Percentiles rank a stretch among this genome's conserved stretches.
These are phyloP conservation scores for Microdochium nivale DNA, from an alignment of 2,329 filamentous ascomycete genomes.

Conservation along the genomic window DNA sequence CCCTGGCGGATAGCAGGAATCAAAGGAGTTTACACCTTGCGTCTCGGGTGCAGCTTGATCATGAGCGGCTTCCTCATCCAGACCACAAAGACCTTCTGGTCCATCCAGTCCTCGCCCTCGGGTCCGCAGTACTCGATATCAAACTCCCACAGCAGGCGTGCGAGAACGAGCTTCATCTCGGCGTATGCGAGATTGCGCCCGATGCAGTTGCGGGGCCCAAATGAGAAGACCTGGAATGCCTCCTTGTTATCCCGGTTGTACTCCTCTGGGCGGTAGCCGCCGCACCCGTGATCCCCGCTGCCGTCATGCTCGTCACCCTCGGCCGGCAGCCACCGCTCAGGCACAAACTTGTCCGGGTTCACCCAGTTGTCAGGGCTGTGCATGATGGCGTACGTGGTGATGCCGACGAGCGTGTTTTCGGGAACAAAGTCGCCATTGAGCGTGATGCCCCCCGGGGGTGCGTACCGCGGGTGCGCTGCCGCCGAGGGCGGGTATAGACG, in stretches of 20 bases:
- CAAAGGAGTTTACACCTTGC: too few relatives aligned
- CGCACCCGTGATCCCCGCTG: too few relatives aligned
- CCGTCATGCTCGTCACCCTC: not conserved
- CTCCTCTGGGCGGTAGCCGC: too few relatives aligned
- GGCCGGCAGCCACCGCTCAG: conserved; percentile 11
- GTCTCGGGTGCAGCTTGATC: conserved; percentile 6
- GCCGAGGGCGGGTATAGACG: conserved; percentile 24
- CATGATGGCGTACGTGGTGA: conserved; percentile 6
- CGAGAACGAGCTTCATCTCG: conserved; percentile 28
- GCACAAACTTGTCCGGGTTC: conserved; percentile 4
- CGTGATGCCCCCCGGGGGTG: conserved; percentile 3
- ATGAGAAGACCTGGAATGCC: conserved; percentile 19
- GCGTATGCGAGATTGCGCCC: conserved; percentile 25
- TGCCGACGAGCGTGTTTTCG: conserved; percentile 5
- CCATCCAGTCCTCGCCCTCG: conserved; percentile 4
- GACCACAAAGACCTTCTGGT: conserved; percentile 7
- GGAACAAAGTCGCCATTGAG: conserved; percentile 8
- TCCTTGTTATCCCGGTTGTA: conserved; percentile 19
- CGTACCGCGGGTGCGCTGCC: conserved; percentile 6
- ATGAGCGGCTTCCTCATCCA: conserved; percentile 8
- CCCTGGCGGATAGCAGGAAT: too few relatives aligned
- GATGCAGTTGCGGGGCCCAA: conserved; percentile 23
- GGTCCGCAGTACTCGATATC: conserved; percentile 21
- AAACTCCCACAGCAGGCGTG: conserved; percentile 25
- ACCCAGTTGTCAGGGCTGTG: conserved; percentile 6